phyloP scores from a whole-genome alignment of 164 flowering plant genomes.

The Kingdonia uniflora region DNA sequence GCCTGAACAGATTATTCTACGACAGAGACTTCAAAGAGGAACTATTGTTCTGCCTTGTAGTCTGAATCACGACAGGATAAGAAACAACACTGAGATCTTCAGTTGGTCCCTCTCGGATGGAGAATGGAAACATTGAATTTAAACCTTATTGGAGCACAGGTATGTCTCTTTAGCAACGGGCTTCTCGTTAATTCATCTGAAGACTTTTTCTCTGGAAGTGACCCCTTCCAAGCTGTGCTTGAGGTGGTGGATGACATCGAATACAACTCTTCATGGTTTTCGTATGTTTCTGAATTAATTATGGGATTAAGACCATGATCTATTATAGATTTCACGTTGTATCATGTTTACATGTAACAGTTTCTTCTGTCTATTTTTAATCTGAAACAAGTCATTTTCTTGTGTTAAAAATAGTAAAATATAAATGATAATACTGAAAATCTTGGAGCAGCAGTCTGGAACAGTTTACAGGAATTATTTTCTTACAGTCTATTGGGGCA shows the following conservation, averaged over 20 bases:
- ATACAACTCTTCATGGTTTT: conserved; percentile 23
- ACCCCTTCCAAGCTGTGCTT: conserved; percentile 54
- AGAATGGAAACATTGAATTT: conserved; percentile 31
- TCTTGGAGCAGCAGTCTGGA: too few species aligned
- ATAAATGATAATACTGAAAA: too few species aligned
- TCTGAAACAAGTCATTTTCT: too few species aligned
- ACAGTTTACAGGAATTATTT: too few species aligned
- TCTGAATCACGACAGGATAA: conserved; percentile 45
- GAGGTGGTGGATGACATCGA: conserved; percentile 57
- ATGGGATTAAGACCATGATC: not conserved
- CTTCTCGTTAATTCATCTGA: conserved; percentile 21
- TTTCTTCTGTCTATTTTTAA: too few species aligned
- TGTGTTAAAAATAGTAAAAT: too few species aligned
- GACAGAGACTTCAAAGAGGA: conserved; percentile 69
- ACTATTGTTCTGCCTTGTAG: conserved; percentile 65
- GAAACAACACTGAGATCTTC: conserved; percentile 47
- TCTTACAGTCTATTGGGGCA: too few species aligned
- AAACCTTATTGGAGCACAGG: conserved; percentile 56
- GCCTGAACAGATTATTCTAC: conserved; percentile 48
- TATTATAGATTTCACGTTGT: too few species aligned
- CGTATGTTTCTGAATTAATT: not conserved
- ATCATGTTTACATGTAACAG: too few species aligned
- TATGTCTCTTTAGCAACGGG: conserved; percentile 45
- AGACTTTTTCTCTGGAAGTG: conserved; percentile 30
- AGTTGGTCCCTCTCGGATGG: conserved; percentile 50